A percentile compares a stretch with the other conserved stretches of the same genome.
These are phyloP conservation scores for rapeseed (Brassica napus) DNA, from an alignment of 345 rosid genomes.

Conservation along the genomic window Da-Ae NC_063442.1:5449501-5450000, in stretches of 20 bases:
- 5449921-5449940: too few species aligned
- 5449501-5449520: slow-evolving; percentile 30
- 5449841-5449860: too few species aligned
- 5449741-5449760: neutral
- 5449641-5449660: neutral
- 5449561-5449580: slow-evolving; percentile 35
- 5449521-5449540: slow-evolving; percentile 30
- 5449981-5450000: too few species aligned
- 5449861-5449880: too few species aligned
- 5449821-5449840: neutral
- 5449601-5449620: slow-evolving; percentile 52
- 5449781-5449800: neutral
- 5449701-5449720: neutral
- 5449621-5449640: slow-evolving; percentile 30
- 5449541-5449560: slow-evolving; percentile 35
- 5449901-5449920: too few species aligned
- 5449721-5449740: too few species aligned
- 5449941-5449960: too few species aligned
- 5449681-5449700: slow-evolving; percentile 19
- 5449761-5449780: neutral
- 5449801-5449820: neutral
- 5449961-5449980: too few species aligned
- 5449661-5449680: slow-evolving; percentile 15
- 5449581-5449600: slow-evolving; percentile 36
- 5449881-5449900: too few species aligned